A percentile compares a stretch with the other conserved stretches of the same genome.
Evolutionary conservation across 306 rosid species (phyloP).

Genomic region (Quercus variabilis): DNA sequence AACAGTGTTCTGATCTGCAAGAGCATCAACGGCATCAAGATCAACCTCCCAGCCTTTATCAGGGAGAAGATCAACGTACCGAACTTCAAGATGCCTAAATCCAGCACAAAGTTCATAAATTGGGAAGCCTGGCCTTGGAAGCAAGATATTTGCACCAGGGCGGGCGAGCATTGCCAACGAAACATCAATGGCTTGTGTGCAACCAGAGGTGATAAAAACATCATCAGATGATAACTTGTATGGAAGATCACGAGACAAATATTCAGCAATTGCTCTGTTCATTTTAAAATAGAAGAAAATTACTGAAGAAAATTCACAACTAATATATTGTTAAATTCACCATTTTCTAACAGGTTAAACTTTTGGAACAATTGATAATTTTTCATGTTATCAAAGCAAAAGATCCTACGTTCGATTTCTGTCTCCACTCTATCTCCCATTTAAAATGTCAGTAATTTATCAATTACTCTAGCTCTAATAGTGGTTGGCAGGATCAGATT

Average conservation of each 20-base stretch:
- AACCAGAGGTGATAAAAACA: slow-evolving; percentile 84
- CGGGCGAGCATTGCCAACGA: slow-evolving; percentile 79
- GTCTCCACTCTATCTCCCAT: no score
- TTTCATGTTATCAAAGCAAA: no score
- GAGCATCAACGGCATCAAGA: slow-evolving; percentile 63
- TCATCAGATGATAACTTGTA: slow-evolving; percentile 71
- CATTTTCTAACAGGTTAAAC: no score
- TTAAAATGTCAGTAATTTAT: no score
- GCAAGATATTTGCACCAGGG: slow-evolving; percentile 79
- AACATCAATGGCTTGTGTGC: slow-evolving; percentile 97
- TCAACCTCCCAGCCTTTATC: slow-evolving; percentile 87
- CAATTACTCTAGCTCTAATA: no score
- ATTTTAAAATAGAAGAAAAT: background rate
- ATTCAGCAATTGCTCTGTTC: slow-evolving; percentile 77
- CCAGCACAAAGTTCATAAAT: slow-evolving; percentile 81
- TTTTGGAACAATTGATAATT: no score
- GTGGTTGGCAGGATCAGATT: no score
- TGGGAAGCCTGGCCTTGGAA: slow-evolving; percentile 96
- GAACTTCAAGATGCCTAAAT: slow-evolving; percentile 72
- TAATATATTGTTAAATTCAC: no score
- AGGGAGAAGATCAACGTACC: slow-evolving; percentile 72
- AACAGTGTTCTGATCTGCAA: slow-evolving; percentile 79
- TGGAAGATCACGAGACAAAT: slow-evolving; percentile 86
- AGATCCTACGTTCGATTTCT: no score
- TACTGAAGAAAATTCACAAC: background rate